Conservation (phyloP, 148 eudicot species). For the Camellia japonica region DNA sequence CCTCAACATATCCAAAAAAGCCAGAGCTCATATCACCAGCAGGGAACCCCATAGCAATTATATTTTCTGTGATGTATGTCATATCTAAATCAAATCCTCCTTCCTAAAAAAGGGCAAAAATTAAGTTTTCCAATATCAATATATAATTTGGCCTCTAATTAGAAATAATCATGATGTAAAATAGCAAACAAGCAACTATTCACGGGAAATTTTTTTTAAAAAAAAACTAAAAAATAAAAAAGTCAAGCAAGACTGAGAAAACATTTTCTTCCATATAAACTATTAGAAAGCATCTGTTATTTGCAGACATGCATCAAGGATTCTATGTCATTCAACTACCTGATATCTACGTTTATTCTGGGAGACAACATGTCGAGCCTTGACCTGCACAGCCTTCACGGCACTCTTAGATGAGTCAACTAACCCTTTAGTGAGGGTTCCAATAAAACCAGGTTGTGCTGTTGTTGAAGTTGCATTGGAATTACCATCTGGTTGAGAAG, state of each 20-base stretch:
- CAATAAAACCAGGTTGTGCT: slow-evolving; percentile 66
- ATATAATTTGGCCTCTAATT: neutral
- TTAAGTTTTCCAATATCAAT: slow-evolving; percentile 4
- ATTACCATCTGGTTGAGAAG: slow-evolving; percentile 52
- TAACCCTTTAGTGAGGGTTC: slow-evolving; percentile 78
- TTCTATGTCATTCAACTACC: slow-evolving; percentile 34
- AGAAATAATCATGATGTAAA: neutral
- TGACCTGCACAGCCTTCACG: slow-evolving; percentile 89
- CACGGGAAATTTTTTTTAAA: too few relatives aligned
- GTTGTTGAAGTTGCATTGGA: slow-evolving; percentile 52
- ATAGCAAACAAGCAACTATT: neutral
- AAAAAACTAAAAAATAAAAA: too few relatives aligned
- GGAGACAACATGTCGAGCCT: slow-evolving; percentile 97
- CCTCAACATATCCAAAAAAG: slow-evolving; percentile 95
- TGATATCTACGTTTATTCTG: slow-evolving; percentile 98
- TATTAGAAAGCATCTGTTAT: neutral
- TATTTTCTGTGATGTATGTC: slow-evolving; percentile 98
- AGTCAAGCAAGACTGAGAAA: neutral
- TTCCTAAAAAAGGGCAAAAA: slow-evolving; percentile 44
- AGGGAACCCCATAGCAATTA: slow-evolving; percentile 98
- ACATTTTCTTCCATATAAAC: slow-evolving; percentile 2
- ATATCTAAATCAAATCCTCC: slow-evolving; percentile 97
- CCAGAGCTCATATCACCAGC: slow-evolving; percentile 99
- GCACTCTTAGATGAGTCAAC: slow-evolving; percentile 93
- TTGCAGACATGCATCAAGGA: neutral